Percentiles rank a stretch among this genome's conserved stretches.
These are phyloP conservation scores for Penicillium antarcticum DNA, from an alignment of 495 filamentous ascomycete species.

Conservation along the genomic window DNA sequence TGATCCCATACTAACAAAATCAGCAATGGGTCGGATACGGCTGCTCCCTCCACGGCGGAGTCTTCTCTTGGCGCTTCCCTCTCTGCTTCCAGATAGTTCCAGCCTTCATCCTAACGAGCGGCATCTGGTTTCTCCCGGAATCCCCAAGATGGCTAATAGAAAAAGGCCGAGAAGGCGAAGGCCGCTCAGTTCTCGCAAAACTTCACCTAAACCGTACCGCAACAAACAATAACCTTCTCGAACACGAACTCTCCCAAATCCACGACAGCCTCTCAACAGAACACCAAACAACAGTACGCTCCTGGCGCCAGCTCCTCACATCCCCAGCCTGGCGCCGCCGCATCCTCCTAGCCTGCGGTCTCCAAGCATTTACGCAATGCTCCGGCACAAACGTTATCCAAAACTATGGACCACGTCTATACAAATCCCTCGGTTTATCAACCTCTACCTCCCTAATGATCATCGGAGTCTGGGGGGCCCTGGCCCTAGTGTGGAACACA, in stretches of 20 bases:
- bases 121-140: slow-evolving; percentile 52
- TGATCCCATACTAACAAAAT: background rate
- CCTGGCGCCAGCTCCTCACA: slow-evolving; percentile 44
- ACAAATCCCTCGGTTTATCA: slow-evolving; percentile 44
- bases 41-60: slow-evolving; percentile 43
- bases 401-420: slow-evolving; percentile 49
- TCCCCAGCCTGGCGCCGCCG: slow-evolving; percentile 43
- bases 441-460: slow-evolving; percentile 48
- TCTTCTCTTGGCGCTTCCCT: slow-evolving; percentile 54
- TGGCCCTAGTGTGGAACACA: slow-evolving; percentile 50
- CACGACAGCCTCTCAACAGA: slow-evolving; percentile 42
- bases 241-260: slow-evolving; percentile 46
- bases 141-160: slow-evolving; percentile 57
- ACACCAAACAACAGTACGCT: slow-evolving; percentile 22
- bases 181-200: slow-evolving; percentile 34
- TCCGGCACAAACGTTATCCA: slow-evolving; percentile 53
- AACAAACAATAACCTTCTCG: slow-evolving; percentile 41
- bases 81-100: slow-evolving; percentile 53
- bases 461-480: slow-evolving; percentile 49
- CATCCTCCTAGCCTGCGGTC: slow-evolving; percentile 49
- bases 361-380: slow-evolving; percentile 52
- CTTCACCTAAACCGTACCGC: slow-evolving; percentile 40
- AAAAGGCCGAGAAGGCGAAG: slow-evolving; percentile 44
- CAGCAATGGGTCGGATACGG: slow-evolving; percentile 52
- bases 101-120: slow-evolving; percentile 43